A percentile compares a stretch with the other conserved stretches of the same genome.
Conservation (phyloP, 345 rosid species). For the Xanthoceras sorbifolium region DNA sequence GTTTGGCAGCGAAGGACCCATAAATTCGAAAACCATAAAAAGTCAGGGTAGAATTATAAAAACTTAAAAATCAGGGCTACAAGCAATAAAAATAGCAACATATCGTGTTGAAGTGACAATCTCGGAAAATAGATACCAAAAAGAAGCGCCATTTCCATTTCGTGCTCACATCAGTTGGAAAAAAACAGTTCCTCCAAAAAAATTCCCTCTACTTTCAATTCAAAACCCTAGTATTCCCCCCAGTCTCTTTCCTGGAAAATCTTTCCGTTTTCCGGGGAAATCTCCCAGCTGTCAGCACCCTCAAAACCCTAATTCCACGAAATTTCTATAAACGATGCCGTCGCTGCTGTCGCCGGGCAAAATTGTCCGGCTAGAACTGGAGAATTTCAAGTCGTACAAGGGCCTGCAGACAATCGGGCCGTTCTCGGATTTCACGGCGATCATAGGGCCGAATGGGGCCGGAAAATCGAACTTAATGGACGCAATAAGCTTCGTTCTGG, state of each 20-base stretch:
- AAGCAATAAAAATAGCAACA: neutral
- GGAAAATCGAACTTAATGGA: constrained; percentile 99
- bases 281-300: neutral
- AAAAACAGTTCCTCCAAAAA: neutral
- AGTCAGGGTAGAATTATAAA: neutral
- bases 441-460: constrained; percentile 96
- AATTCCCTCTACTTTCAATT: constrained; percentile 6
- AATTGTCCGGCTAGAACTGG: constrained; percentile 78
- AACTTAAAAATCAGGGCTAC: neutral
- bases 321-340: constrained; percentile 53
- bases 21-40: neutral
- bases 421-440: constrained; percentile 94
- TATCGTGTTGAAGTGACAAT: neutral
- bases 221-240: constrained; percentile 32
- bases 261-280: too few species aligned
- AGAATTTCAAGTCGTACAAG: constrained; percentile 97
- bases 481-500: constrained; percentile 97
- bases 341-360: constrained; percentile 64
- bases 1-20: too few species aligned
- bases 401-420: constrained; percentile 87
- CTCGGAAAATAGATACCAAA: neutral
- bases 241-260: neutral
- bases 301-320: constrained; percentile 17
- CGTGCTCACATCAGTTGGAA: neutral
- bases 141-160: neutral